Base-by-base conservation (phyloP, 202 grass and related monocot genomes). In the Alloteropsis angusta region DNA sequence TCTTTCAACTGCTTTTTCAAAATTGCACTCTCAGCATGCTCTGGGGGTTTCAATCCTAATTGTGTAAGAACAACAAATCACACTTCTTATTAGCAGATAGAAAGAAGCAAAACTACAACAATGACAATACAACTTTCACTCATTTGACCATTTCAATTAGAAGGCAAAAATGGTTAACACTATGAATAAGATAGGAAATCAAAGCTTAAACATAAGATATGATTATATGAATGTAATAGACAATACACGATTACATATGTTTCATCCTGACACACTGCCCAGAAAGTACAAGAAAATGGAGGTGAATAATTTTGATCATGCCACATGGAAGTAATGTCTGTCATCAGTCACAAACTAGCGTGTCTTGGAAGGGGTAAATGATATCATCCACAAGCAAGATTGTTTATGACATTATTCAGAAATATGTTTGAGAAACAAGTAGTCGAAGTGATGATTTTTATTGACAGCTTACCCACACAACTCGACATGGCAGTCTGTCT, bases 1-100 rank as follows among this genome's bases (percentile, higher is more conserved):
- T 88, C 76, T 53, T 90, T 80, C 60, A 83, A 82, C 55, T 94
- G 87, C 25, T 84, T 90, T 83, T 86, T 90, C 83, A 97, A 85
- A 80, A 74, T 77, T 84, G 78, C 45, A 66, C 87, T 94, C 85
- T 92, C 87, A 30, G 78, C 74, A 55, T 78, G 56, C 68, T 92
- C 89, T 36, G 69, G 45, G 32, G 75, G 71, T 87, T 25, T 80
- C 26, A 64, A 34, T 30, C 85, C 88, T 92, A 81, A 49, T 79
- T 43, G 71, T 22, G 52, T 38, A 70, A 70, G 67, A 79, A 52
- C 22, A 72, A 71, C 17, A 80, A 47, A n/a, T 59, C 22, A 19
- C 16, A 69, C 26, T 25, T 75, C 25, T 80, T 84, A 62, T 37
- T 69, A 69, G 21, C 63, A 80, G 19, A 69, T 52, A 83, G 13